A percentile compares a stretch with the other conserved stretches of the same genome.
These are phyloP conservation scores for Cyclospora cayetanensis DNA, from an alignment of 169 alveolate species.

Conservation along the genomic window DNA sequence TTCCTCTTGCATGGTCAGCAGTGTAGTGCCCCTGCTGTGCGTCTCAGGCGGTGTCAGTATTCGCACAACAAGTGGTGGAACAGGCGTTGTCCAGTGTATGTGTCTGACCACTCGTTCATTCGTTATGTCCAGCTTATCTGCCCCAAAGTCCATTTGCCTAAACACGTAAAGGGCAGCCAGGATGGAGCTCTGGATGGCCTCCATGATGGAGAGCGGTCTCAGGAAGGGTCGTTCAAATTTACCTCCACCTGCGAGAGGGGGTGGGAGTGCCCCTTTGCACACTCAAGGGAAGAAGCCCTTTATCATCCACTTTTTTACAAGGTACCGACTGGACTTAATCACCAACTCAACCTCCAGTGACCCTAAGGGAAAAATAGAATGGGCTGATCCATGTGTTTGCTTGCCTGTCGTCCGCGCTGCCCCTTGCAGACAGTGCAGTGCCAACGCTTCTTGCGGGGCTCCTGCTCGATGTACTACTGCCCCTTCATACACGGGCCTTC, in stretches of 20 bases:
- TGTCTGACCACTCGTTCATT: slow-evolving; percentile 82
- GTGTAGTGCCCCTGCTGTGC: background rate
- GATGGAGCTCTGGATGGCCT: background rate
- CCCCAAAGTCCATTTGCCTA: slow-evolving; percentile 77
- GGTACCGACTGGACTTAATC: slow-evolving; percentile 70
- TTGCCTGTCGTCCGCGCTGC: background rate
- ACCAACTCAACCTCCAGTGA: background rate
- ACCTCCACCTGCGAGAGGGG: slow-evolving; percentile 85
- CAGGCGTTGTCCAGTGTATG: slow-evolving; percentile 87
- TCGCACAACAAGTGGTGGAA: slow-evolving; percentile 86
- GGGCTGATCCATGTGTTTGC: background rate
- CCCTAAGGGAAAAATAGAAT: background rate
- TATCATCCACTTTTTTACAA: slow-evolving; percentile 92
- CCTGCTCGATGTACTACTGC: slow-evolving; percentile 87
- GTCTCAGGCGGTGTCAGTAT: slow-evolving; percentile 82
- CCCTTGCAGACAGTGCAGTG: slow-evolving; percentile 78
- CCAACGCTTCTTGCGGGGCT: slow-evolving; percentile 78
- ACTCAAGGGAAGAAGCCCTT: slow-evolving; percentile 89
- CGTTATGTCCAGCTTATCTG: slow-evolving; percentile 89
- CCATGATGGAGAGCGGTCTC: background rate
- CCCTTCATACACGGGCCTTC: slow-evolving; percentile 88
- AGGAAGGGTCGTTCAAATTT: background rate
- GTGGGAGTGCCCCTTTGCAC: slow-evolving; percentile 92
- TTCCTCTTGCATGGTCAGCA: background rate
- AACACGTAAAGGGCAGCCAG: slow-evolving; percentile 69